Percentiles rank a stretch among this genome's conserved stretches.
Evolutionary conservation across 768 basidiomycete genomes (phyloP).

Genomic region (Lyophyllum decastes): DNA sequence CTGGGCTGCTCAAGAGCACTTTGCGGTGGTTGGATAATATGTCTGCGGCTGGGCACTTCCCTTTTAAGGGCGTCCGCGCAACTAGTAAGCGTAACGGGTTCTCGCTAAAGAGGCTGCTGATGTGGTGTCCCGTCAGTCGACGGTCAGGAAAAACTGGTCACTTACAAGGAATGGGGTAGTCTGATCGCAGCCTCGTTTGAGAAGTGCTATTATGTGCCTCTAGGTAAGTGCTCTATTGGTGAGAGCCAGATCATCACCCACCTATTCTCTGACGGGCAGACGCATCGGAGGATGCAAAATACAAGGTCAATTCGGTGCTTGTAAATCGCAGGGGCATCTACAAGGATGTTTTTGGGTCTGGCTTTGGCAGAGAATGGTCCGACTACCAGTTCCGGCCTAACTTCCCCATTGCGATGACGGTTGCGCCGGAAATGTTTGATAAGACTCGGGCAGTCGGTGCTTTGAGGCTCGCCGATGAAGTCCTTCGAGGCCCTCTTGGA

Average conservation of each 20-base stretch:
- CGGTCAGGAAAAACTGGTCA: constrained; percentile 67
- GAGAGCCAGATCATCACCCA: neutral
- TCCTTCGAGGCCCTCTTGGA: constrained; percentile 85
- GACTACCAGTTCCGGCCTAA: constrained; percentile 96
- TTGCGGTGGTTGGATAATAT: constrained; percentile 84
- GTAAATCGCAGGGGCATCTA: constrained; percentile 94
- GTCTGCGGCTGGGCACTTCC: constrained; percentile 68
- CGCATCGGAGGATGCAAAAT: constrained; percentile 66
- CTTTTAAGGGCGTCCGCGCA: constrained; percentile 86
- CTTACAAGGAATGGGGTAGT: constrained; percentile 88
- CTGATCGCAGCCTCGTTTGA: constrained; percentile 89
- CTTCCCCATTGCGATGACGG: constrained; percentile 95
- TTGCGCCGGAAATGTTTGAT: constrained; percentile 94
- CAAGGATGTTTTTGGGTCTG: constrained; percentile 96
- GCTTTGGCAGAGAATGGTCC: constrained; percentile 86
- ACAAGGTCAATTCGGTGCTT: constrained; percentile 67
- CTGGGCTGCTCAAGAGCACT: constrained; percentile 90
- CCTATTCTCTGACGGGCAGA: constrained; percentile 45
- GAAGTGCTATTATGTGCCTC: constrained; percentile 86
- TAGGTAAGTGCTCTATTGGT: constrained; percentile 45
- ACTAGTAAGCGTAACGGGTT: constrained; percentile 52
- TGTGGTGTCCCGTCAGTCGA: constrained; percentile 50
- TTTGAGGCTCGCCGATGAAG: constrained; percentile 75
- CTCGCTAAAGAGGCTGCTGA: neutral
- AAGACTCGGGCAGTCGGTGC: constrained; percentile 77